phyloP scores from a whole-genome alignment of 495 filamentous ascomycete species.

The Monascus purpureus region DNA sequence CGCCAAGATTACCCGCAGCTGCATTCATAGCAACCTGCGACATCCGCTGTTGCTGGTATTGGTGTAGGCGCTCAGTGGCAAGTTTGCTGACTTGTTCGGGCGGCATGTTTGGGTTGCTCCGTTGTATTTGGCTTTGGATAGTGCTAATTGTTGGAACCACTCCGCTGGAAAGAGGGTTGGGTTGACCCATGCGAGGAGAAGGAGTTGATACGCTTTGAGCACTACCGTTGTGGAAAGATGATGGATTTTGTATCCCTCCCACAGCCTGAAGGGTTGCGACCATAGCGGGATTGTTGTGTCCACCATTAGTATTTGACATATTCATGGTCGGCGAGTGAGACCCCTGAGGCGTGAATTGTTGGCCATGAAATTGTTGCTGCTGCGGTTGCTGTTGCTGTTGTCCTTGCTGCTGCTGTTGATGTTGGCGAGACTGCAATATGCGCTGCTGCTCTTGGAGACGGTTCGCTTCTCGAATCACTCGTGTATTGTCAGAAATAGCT shows the following conservation, averaged over 20 bases:
- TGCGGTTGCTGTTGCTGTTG: constrained; percentile 23
- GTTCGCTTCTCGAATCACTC: constrained; percentile 45
- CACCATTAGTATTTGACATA: constrained; percentile 34
- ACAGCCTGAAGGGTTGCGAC: constrained; percentile 37
- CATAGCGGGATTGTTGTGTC: constrained; percentile 39
- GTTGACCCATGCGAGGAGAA: constrained; percentile 38
- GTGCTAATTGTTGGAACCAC: constrained; percentile 39
- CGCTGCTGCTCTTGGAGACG: constrained; percentile 52
- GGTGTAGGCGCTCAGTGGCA: constrained; percentile 44
- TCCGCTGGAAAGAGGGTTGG: constrained; percentile 38
- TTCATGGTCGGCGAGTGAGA: constrained; percentile 29
- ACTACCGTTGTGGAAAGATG: constrained; percentile 29
- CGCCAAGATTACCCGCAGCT: constrained; percentile 39
- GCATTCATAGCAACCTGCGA: constrained; percentile 52
- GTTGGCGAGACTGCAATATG: constrained; percentile 49
- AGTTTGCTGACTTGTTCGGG: constrained; percentile 46
- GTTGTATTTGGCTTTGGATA: constrained; percentile 36
- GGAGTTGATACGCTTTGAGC: constrained; percentile 33
- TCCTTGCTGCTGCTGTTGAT: constrained; percentile 33
- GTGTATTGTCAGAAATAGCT: constrained; percentile 36
- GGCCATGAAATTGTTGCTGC: constrained; percentile 28
- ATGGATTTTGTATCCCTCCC: constrained; percentile 35
- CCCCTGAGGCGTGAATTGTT: constrained; percentile 28
- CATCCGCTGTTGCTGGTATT: constrained; percentile 38
- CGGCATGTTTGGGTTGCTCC: constrained; percentile 39